Base-by-base conservation (phyloP, 2,329 filamentous ascomycete genomes). In the Podosphaera xanthii region DNA sequence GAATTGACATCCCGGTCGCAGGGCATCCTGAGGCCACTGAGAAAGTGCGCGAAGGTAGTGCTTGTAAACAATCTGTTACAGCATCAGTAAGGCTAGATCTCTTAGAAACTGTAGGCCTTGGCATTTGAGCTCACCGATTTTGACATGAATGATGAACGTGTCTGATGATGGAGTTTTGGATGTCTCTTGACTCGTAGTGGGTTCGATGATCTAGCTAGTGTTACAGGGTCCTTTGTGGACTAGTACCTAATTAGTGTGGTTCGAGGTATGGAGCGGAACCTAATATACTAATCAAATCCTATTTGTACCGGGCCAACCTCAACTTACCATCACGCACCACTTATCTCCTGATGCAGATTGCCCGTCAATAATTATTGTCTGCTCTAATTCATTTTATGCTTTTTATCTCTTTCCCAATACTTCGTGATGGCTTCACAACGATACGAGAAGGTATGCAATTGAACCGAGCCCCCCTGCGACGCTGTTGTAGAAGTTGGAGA, bases 1-100 rank as follows among this genome's bases (percentile, higher is more conserved):
- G 63, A 85, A 75, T 68, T 83, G 80, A 67, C 77, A 74, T 60
- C 81, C 76, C 6, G 81, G 81, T 0, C 82, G 79, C 52, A 85
- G 74, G 60, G 73, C 72, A 66, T 84, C 81, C 65, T 77, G 77
- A 53, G 82, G 82, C 82, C 82, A 86, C 62, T 75, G 74, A 60
- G 75, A 72, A 59, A 81, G 71, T 35, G 74, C 74, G 59, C 74
- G 73, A 52, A 75, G 71, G 70, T 77, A 73, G 63, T 75, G 74
- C 64, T 71, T 72, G 62, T 72, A 71, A 44, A 71, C 72, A 65
- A 71, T 68, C 76, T 78, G 42, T 40, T 35, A 22, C 14, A 53
- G 35, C 52, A 48, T 57, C 35, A 57, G 30, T 42, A 22, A 42
- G 36, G 2, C 9, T 57, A 31, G 8, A 5, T 40, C 10, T 40